Evolutionary conservation across 768 basidiomycete genomes (phyloP), one percentile per base, ranked within the genome.

Genomic region (Candolleomyces eurysporus): DNA sequence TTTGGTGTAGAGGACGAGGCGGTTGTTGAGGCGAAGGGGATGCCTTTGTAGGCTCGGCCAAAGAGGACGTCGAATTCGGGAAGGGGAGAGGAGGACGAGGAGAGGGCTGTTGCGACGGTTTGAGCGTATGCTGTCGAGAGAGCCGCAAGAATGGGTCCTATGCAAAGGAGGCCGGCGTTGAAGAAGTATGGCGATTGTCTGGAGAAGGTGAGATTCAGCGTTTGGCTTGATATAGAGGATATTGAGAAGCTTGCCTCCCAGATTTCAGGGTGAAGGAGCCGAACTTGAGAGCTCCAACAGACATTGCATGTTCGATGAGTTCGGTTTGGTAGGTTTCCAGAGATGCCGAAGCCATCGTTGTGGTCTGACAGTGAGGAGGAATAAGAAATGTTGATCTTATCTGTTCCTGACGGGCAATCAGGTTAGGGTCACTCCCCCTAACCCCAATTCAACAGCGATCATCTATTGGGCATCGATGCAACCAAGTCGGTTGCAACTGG

Each of bases 1-100:
- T 51, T 84, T 79, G 14, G 88, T 82, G 59, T 88, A 82, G 40
- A 99, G 81, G 21, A 88, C 80, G 19, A 96, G 81, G 90, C 81
- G 3, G 96, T 92, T 39, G 90, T 83, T 0, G 96, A 90, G 0
- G 95, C 96, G 55, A 99, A 86, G 0, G 95, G 84, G 69, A 98
- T 98, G 26, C 94, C 96, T 77, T 98, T 98, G 79, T 98, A 98
- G 3, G 96, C 96, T 0, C 97, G 96, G 0, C 96, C 96, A 67
- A 98, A 97, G 39, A 98, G 82, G 49, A 98, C 84, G 66, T 96
- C 92, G 67, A 96, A 84, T 31, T 71, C 58, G 11, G 81, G 82
- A 5, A 82, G 64, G 21, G 64, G 61, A 11, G 66, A 39, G n/a
- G n/a, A n/a, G 11, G 36, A 1, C 36, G 36, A 36, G 16, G 70